These are phyloP conservation scores for Annulohypoxylon nitens DNA, from an alignment of 495 filamentous ascomycete genomes.

Conservation along the genomic window DNA sequence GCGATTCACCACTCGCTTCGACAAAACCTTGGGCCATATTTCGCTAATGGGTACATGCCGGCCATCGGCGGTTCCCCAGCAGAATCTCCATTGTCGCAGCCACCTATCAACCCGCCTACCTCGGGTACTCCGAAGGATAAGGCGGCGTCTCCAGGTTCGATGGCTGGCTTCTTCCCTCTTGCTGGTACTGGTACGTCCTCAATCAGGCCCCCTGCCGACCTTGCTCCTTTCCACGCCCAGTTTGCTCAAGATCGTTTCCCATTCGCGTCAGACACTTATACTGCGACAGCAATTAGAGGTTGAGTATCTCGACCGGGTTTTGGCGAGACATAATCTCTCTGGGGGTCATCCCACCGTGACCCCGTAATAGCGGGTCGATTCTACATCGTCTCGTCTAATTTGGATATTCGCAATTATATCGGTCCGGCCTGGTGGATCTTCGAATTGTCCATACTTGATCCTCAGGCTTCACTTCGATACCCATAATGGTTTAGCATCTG, in stretches of 20 bases:
- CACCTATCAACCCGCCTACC: constrained; percentile 31
- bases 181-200: constrained; percentile 60
- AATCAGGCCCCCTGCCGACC: constrained; percentile 48
- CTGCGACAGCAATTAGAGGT: constrained; percentile 55
- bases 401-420: not conserved
- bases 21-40: constrained; percentile 54
- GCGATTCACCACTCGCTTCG: constrained; percentile 58
- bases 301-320: constrained; percentile 14
- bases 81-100: constrained; percentile 51
- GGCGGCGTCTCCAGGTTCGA: constrained; percentile 45
- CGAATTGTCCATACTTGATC: not conserved
- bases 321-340: not conserved
- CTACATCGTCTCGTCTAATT: not conserved
- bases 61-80: constrained; percentile 51
- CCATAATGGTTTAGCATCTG: constrained; percentile 1
- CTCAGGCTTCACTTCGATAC: constrained; percentile 8
- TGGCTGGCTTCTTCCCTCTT: constrained; percentile 48
- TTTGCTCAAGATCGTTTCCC: constrained; percentile 56
- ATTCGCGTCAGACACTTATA: constrained; percentile 57
- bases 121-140: constrained; percentile 42
- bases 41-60: constrained; percentile 45
- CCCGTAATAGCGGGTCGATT: not conserved
- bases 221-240: constrained; percentile 51
- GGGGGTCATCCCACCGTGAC: not conserved
- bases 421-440: not conserved